phyloP scores from a whole-genome alignment of 2,329 filamentous ascomycete genomes.

The Sclerotinia sclerotiorum region DNA sequence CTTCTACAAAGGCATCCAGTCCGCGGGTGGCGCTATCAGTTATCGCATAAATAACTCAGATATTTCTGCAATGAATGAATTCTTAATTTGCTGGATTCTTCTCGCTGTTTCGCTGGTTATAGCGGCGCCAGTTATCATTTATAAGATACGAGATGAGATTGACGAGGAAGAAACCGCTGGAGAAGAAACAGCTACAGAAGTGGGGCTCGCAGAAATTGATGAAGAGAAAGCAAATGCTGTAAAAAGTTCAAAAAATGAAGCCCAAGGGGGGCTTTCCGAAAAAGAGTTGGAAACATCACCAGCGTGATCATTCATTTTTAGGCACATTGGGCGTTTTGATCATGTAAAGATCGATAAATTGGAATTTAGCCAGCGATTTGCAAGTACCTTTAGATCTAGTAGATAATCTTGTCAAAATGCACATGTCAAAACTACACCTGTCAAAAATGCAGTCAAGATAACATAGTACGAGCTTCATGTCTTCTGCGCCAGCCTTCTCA shows the following conservation, averaged over 20 bases:
- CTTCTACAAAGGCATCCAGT: conserved; percentile 85
- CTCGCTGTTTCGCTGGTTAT: conserved; percentile 69
- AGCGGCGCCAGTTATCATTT: conserved; percentile 74
- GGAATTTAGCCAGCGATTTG: not conserved
- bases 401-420: conserved; percentile 21
- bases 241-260: not conserved
- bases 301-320: not conserved
- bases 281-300: not conserved
- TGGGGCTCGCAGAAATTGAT: not conserved
- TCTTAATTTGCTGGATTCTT: conserved; percentile 72
- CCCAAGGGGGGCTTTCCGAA: too few species aligned
- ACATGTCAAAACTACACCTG: conserved; percentile 22
- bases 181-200: conserved; percentile 7
- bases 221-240: not conserved
- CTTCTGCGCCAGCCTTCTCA: not conserved
- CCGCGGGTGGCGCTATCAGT: conserved; percentile 74
- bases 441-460: conserved; percentile 21
- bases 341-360: not conserved
- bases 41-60: conserved; percentile 64
- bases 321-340: conserved; percentile 4
- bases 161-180: conserved; percentile 1
- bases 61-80: conserved; percentile 67
- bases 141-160: conserved; percentile 53
- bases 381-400: not conserved
- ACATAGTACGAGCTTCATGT: conserved; percentile 15